Base-by-base conservation (phyloP, 148 eudicot genomes). In the Rhododendron simsii region DNA sequence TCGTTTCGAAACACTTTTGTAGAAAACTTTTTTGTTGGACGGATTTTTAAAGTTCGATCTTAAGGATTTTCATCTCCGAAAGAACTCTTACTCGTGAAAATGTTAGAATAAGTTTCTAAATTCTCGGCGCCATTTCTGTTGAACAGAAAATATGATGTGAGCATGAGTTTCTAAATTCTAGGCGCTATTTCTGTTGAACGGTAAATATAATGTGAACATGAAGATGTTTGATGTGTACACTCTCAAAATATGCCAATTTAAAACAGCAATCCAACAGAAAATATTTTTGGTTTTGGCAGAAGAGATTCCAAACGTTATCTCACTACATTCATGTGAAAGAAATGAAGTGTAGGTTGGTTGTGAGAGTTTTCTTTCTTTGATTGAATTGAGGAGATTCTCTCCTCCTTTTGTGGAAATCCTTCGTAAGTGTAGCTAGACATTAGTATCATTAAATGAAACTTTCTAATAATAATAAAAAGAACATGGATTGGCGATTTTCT, bases 291-390 rank as follows among this genome's bases (percentile, higher is more conserved):
- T 74, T 74, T 35, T 74, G 23, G 8, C 9, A 53, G 0, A 37
- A 30, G 73, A 84, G 85, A 50, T 84, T 53, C 86, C 23, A 12
- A 76, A 35, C 71, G 55, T 78, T 41, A 41, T 78, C 12, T 21
- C 15, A 45, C 81, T 45, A 8, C 21, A 18, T 41, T 41, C 50
- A 7, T 15, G 26, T 7, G 47, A 20, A 41, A 76, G 21, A 18
- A 20, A 44, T 11, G 23, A 44, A 1, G 57, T 79, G 35, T n/a
- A n/a, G 59, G 59, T 79, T 79, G 81, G 20, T 79, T 79, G 37
- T 47, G 37, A 47, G 53, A 15, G 57, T 78, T 47, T 23, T 26
- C 16, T 78, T 78, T 1, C 16, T 78, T 78, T 1, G 53, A 78
- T 41, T 44, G 53, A 23, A 23, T 33, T 35, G 41, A 16, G 8